Conservation (phyloP, 257 asterid genomes). For the Solanum bulbocastanum region DNA sequence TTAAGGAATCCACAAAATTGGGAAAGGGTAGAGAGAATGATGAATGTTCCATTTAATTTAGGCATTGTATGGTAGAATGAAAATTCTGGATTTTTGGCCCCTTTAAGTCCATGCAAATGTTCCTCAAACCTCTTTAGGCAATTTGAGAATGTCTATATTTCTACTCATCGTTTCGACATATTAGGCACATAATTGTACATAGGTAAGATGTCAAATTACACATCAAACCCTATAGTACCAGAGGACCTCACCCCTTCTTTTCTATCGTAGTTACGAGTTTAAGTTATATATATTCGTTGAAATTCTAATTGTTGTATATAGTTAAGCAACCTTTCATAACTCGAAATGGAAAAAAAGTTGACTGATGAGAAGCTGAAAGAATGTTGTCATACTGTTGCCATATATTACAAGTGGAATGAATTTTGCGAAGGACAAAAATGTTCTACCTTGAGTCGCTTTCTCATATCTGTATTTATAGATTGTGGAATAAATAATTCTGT, state of each 20-base stretch:
- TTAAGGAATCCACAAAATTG: not conserved
- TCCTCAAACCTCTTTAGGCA: not conserved
- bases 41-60: not conserved
- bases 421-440: not conserved
- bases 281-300: not conserved
- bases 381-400: constrained; percentile 7
- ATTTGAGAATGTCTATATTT: constrained; percentile 37
- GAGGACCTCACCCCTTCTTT: not conserved
- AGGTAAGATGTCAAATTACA: not conserved
- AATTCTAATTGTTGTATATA: not conserved
- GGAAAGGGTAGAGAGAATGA: not conserved
- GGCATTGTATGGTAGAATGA: not conserved
- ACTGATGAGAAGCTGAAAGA: not conserved
- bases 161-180: constrained; percentile 42
- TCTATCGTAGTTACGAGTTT: not conserved
- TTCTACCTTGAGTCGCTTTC: not conserved
- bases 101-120: not conserved
- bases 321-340: not conserved
- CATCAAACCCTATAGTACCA: not conserved
- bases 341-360: not conserved
- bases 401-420: not conserved
- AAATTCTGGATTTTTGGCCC: not conserved
- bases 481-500: not conserved
- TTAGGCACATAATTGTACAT: not conserved
- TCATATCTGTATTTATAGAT: not conserved